Conservation (phyloP, 176 grass and related monocot genomes). For the Chloris gayana region DNA sequence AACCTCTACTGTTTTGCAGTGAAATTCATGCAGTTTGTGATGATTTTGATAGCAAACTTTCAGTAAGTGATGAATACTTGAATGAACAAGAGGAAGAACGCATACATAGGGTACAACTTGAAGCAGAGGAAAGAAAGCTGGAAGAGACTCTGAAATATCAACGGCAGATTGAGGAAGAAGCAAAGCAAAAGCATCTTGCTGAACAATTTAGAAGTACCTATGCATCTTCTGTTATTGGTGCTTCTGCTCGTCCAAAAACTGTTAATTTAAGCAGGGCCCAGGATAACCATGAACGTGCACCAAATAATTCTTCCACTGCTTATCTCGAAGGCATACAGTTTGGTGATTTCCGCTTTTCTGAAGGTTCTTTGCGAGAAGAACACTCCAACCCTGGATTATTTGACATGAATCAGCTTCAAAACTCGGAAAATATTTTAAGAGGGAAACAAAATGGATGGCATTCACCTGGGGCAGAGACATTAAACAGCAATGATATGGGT, state of each 20-base stretch:
- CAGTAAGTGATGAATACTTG: slow-evolving; percentile 51
- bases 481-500: slow-evolving; percentile 35
- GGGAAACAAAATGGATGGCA: slow-evolving; percentile 38
- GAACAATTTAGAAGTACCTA: slow-evolving; percentile 54
- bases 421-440: slow-evolving; percentile 26
- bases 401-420: slow-evolving; percentile 35
- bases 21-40: slow-evolving; percentile 54
- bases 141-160: slow-evolving; percentile 91
- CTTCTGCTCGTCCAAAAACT: slow-evolving; percentile 24
- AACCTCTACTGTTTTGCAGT: slow-evolving; percentile 56
- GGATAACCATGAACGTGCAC: slow-evolving; percentile 42
- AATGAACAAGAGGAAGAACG: slow-evolving; percentile 81
- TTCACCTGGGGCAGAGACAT: slow-evolving; percentile 29
- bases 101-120: slow-evolving; percentile 61
- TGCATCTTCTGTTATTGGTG: slow-evolving; percentile 32
- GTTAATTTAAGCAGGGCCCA: slow-evolving; percentile 36
- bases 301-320: slow-evolving; percentile 35
- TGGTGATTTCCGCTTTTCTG: slow-evolving; percentile 75
- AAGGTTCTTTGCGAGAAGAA: slow-evolving; percentile 46
- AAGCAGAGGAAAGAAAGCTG: slow-evolving; percentile 87
- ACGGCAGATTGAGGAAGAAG: slow-evolving; percentile 76
- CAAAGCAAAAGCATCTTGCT: slow-evolving; percentile 72
- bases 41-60: slow-evolving; percentile 54
- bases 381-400: slow-evolving; percentile 33
- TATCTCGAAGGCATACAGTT: slow-evolving; percentile 78